A percentile compares a stretch with the other conserved stretches of the same genome.
Evolutionary conservation across 768 basidiomycete genomes (phyloP).

Genomic region (Boletus rufocinnamomeus): DNA sequence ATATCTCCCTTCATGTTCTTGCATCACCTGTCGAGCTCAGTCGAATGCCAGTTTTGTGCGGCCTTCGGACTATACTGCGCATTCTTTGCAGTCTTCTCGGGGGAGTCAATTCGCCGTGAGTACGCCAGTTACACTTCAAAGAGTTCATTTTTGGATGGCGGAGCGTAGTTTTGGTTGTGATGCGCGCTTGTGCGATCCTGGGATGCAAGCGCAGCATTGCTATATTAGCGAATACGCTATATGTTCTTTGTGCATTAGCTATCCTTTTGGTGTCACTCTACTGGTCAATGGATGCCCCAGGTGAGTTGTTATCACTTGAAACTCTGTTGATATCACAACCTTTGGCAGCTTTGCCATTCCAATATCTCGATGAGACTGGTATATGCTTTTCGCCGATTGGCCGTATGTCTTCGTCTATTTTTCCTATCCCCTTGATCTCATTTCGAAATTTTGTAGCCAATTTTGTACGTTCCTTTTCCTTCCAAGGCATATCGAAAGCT

Average conservation of each 20-base stretch:
- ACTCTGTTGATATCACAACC: neutral
- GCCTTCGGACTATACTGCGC: neutral
- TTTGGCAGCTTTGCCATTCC: constrained; percentile 3
- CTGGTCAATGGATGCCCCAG: neutral
- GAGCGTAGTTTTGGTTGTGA: constrained; percentile 24
- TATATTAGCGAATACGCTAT: neutral
- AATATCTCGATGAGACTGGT: constrained; percentile 12
- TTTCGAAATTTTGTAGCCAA: neutral
- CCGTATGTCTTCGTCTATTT: constrained; percentile 14
- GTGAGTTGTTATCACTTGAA: neutral
- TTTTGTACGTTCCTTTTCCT: constrained; percentile 8
- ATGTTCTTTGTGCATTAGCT: constrained; percentile 10
- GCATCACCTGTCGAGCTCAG: neutral
- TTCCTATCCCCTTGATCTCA: neutral
- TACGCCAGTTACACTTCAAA: neutral
- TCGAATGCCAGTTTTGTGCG: constrained; percentile 18
- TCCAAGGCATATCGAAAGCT: neutral
- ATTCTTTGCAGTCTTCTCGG: constrained; percentile 10
- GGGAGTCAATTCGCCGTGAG: constrained; percentile 29
- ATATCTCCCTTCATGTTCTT: neutral
- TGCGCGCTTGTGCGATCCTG: constrained; percentile 29
- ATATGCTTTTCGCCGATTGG: constrained; percentile 12
- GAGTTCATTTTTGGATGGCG: neutral
- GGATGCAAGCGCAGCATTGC: constrained; percentile 10
- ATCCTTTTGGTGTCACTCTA: neutral